Base-by-base conservation (phyloP, 164 flowering plant genomes). In the Piper longum region DNA sequence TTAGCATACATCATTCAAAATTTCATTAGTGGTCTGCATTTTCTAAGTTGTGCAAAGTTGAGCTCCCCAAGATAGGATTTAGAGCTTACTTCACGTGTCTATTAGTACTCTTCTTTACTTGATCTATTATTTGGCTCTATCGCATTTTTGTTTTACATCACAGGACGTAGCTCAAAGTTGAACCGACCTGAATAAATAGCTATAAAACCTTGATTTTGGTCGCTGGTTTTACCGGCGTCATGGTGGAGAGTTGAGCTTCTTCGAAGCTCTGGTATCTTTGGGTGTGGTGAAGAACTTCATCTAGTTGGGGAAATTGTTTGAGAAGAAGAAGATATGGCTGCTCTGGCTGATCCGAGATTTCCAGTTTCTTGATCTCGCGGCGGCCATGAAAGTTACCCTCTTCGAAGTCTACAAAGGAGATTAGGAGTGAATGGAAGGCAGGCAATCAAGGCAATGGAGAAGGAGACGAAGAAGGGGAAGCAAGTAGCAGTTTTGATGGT, bases 371-470 rank as follows among this genome's bases (percentile, higher is more conserved):
- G 96, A 87, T 62, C 52, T 95, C 59, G 67, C 76, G 18, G 51
- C 64, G 63, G 62, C 91, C 60, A 73, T 90, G 83, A 89, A 75
- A 67, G 14, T 79, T 82, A 0, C 59, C 77, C 0, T 71, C 68
- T 56, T 82, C 73, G 42, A 81, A 69, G 19, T 55, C 57, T 55
- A 74, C 84, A 82, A 62, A 56, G 12, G 70, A 60, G 41, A 83
- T 85, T 66, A 76, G 78, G 70, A 73, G 74, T 60, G 86, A 85
- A 61, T 95, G 97, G 99, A 89, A 91, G 71, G 16, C 83, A 85
- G 64, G 96, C 82, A 2, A 42, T 74, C 18, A 54, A 62, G 8
- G 87, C 88, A 3, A 70, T 83, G 8, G 87, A 83, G 60, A 81
- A 67, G 70, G 60, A 58, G 0, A 72, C 1, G 67, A 56, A 60